Evolutionary conservation across 495 filamentous ascomycete genomes (phyloP).

Genomic region (Cercophora scortea): DNA sequence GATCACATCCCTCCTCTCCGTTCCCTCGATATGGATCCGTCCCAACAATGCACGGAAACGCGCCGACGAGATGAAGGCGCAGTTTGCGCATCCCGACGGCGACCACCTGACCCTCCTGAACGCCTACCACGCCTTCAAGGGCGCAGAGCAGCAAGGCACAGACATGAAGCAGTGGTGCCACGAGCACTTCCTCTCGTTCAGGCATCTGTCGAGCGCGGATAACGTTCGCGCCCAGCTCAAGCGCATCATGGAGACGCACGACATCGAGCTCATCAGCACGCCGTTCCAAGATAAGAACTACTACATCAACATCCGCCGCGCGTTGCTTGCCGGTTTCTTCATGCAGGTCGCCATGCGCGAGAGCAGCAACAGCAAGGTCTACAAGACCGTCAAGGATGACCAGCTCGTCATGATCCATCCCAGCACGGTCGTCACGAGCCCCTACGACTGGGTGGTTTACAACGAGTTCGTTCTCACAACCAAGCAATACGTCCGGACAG

Average conservation of each 20-base stretch:
- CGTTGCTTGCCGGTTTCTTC: conserved; percentile 94
- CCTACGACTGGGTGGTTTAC: conserved; percentile 95
- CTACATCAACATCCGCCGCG: conserved; percentile 92
- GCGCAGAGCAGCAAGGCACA: conserved; percentile 53
- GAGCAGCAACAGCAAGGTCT: conserved; percentile 63
- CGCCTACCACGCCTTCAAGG: conserved; percentile 96
- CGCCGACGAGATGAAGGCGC: conserved; percentile 96
- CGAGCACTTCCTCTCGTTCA: conserved; percentile 90
- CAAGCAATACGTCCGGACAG: conserved; percentile 80
- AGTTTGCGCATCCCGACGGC: conserved; percentile 87
- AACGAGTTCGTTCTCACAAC: conserved; percentile 97
- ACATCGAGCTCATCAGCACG: conserved; percentile 76
- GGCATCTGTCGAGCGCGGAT: conserved; percentile 84
- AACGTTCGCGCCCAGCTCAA: conserved; percentile 86
- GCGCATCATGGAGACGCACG: conserved; percentile 91
- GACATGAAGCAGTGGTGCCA: conserved; percentile 90
- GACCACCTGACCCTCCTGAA: conserved; percentile 96
- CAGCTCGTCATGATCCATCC: conserved; percentile 86
- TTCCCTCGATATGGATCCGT: conserved; percentile 89
- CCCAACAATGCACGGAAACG: conserved; percentile 75
- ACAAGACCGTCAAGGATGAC: conserved; percentile 92
- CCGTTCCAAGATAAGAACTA: conserved; percentile 94
- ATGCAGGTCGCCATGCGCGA: conserved; percentile 99
- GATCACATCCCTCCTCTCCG: conserved; percentile 86
- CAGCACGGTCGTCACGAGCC: conserved; percentile 73